Conservation (phyloP, 768 basidiomycete species). For the Daedaleopsis sinensis region DNA sequence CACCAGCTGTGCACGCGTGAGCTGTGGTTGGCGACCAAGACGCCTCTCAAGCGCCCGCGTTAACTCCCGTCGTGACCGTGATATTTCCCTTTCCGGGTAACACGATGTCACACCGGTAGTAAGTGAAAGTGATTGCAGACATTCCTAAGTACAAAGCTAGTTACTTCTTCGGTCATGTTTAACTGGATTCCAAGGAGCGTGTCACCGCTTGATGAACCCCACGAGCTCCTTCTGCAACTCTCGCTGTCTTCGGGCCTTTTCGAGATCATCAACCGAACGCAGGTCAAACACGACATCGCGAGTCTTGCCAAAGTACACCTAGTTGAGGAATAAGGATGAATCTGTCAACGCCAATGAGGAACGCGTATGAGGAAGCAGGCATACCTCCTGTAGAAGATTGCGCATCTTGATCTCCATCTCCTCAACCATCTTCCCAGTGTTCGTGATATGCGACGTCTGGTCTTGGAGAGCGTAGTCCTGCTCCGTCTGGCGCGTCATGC, state of each 20-base stretch:
- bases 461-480: constrained; percentile 86
- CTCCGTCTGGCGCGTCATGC: constrained; percentile 94
- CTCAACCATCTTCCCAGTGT: constrained; percentile 95
- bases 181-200: not conserved
- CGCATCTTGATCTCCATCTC: constrained; percentile 99
- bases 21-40: constrained; percentile 42
- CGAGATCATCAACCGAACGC: constrained; percentile 84
- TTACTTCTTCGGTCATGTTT: constrained; percentile 6
- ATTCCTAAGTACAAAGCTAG: constrained; percentile 8
- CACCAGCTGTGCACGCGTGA: constrained; percentile 37
- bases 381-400: constrained; percentile 86
- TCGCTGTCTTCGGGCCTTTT: constrained; percentile 76
- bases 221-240: constrained; percentile 92
- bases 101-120: not conserved
- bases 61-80: not conserved
- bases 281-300: constrained; percentile 94
- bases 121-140: too few species aligned
- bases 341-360: too few species aligned
- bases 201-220: constrained; percentile 73
- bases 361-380: constrained; percentile 14
- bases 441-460: constrained; percentile 82
- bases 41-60: not conserved
- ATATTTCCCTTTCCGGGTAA: not conserved
- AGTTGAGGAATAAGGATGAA: not conserved
- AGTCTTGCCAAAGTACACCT: constrained; percentile 97